These are phyloP conservation scores for Fusarium penzigii DNA, from an alignment of 2,329 filamentous ascomycete genomes.

Conservation along the genomic window DNA sequence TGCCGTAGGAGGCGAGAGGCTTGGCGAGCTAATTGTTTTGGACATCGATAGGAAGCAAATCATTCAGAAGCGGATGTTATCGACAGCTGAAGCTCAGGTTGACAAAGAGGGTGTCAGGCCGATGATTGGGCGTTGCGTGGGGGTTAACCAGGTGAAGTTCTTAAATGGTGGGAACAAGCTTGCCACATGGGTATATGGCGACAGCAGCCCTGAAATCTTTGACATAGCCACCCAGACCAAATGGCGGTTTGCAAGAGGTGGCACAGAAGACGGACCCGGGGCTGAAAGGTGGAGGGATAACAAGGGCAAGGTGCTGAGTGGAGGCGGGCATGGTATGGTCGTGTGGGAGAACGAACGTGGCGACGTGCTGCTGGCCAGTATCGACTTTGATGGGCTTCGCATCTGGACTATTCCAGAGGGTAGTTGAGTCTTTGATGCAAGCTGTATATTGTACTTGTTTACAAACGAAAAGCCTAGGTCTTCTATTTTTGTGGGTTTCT, in stretches of 20 bases:
- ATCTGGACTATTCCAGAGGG: conserved; percentile 23
- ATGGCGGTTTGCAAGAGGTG: conserved; percentile 15
- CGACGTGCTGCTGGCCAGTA: conserved; percentile 1
- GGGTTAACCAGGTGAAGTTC: conserved; percentile 5
- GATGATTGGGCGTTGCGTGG: background rate
- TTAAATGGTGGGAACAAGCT: conserved; percentile 12
- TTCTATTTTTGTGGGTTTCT: no score
- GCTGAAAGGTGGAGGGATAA: conserved; percentile 10
- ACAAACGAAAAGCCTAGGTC: no score
- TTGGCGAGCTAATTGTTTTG: conserved; percentile 7
- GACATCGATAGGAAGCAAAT: conserved; percentile 1
- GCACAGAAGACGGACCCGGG: conserved; percentile 6
- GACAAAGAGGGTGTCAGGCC: background rate
- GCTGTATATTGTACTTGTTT: no score
- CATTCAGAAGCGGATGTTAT: conserved; percentile 5
- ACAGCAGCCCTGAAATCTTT: conserved; percentile 13
- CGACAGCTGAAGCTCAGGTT: background rate
- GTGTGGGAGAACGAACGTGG: conserved; percentile 8
- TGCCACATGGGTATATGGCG: conserved; percentile 3
- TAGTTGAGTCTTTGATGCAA: no score
- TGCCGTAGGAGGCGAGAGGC: conserved; percentile 6
- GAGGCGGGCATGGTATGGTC: conserved; percentile 4
- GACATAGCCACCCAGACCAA: conserved; percentile 7
- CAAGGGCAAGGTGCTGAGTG: conserved; percentile 10
- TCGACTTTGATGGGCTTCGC: conserved; percentile 14